A percentile compares a stretch with the other conserved stretches of the same genome.
phyloP scores from a whole-genome alignment of 1,284 basidiomycete genomes.

The Sporisorium reilianum region DNA sequence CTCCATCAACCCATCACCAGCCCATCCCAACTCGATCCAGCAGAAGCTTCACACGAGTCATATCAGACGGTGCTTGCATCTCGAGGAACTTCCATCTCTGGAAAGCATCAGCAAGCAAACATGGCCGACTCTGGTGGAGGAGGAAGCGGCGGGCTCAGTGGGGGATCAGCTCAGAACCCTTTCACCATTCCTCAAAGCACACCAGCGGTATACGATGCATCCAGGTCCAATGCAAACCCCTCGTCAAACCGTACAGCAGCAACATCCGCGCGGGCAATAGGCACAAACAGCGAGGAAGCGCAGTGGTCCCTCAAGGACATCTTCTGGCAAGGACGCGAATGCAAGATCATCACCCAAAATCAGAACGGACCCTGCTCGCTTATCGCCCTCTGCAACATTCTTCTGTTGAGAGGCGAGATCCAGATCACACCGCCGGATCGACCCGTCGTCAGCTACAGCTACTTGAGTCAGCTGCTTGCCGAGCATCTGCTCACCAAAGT shows the following conservation, averaged over 20 bases:
- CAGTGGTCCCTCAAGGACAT: constrained; percentile 64
- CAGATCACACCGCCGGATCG: constrained; percentile 74
- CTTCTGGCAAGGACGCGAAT: constrained; percentile 46
- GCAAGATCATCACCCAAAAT: constrained; percentile 71
- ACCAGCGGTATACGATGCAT: background rate
- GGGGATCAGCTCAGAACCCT: background rate
- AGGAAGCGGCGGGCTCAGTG: constrained; percentile 1
- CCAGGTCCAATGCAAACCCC: background rate
- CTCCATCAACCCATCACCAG: background rate
- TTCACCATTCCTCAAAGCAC: background rate
- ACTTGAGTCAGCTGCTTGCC: constrained; percentile 82
- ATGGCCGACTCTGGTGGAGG: constrained; percentile 10
- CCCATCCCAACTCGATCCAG: too few species aligned
- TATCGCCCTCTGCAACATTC: constrained; percentile 76
- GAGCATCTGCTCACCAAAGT: constrained; percentile 77
- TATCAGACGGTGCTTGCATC: background rate
- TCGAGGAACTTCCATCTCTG: background rate
- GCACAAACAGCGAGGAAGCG: constrained; percentile 37
- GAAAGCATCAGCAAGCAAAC: background rate
- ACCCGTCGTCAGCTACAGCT: constrained; percentile 81
- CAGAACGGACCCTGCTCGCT: constrained; percentile 81
- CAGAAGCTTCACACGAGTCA: background rate
- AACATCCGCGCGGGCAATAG: background rate
- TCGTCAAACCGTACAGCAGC: background rate
- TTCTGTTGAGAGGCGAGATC: constrained; percentile 55